Percentiles rank a stretch among this genome's conserved stretches.
Evolutionary conservation across 306 rosid species (phyloP).

Genomic region (Fagus crenata): DNA sequence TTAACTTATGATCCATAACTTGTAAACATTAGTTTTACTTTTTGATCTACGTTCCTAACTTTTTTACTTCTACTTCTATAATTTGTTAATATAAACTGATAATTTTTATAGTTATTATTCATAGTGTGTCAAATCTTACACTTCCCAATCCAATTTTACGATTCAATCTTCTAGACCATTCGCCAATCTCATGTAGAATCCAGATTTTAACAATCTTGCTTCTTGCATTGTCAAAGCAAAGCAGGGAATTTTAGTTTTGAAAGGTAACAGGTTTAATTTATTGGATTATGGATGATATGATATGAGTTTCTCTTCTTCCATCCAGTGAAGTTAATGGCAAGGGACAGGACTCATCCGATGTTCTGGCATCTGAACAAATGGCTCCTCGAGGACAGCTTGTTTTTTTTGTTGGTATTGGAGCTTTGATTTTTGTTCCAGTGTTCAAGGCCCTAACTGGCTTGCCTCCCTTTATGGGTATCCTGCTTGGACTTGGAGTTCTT

Average conservation of each 20-base stretch:
- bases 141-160: too few species aligned
- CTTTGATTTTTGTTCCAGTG: constrained; percentile 83
- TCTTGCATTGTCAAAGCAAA: constrained; percentile 14
- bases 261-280: constrained; percentile 13
- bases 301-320: constrained; percentile 26
- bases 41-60: too few species aligned
- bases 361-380: constrained; percentile 81
- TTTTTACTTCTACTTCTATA: too few species aligned
- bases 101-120: too few species aligned
- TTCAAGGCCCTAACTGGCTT: constrained; percentile 87
- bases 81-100: too few species aligned
- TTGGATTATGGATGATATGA: constrained; percentile 17
- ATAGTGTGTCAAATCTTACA: too few species aligned
- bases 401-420: constrained; percentile 83
- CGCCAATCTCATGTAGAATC: too few species aligned
- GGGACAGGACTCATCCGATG: constrained; percentile 52
- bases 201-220: too few species aligned
- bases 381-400: constrained; percentile 93
- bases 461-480: constrained; percentile 94
- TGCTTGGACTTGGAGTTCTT: constrained; percentile 91
- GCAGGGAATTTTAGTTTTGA: constrained; percentile 22
- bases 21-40: too few species aligned
- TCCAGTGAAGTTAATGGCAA: constrained; percentile 78
- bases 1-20: too few species aligned
- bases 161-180: too few species aligned